A percentile compares a stretch with the other conserved stretches of the same genome.
These are phyloP conservation scores for Stephania yunnanensis DNA, from an alignment of 164 flowering plant species.

Conservation along the genomic window DNA sequence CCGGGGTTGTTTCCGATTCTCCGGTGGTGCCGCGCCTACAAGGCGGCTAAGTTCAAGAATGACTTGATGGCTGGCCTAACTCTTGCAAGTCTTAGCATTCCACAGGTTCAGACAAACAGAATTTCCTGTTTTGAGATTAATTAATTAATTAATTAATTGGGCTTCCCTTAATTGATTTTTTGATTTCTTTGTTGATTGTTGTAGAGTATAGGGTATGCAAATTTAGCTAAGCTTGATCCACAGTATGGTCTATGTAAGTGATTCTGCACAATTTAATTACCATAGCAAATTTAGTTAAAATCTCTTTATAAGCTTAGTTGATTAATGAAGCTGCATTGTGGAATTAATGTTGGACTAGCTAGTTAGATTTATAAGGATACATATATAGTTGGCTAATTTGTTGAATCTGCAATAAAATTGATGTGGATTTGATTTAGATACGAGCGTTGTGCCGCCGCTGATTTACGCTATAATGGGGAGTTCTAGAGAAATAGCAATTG, in stretches of 20 bases:
- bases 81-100: constrained; percentile 79
- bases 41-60: constrained; percentile 37
- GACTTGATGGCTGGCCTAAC: constrained; percentile 77
- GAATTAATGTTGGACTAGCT: not conserved
- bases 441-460: constrained; percentile 79
- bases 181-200: not conserved
- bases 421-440: constrained; percentile 35
- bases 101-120: constrained; percentile 45
- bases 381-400: not conserved
- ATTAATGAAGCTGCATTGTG: not conserved
- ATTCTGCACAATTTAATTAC: constrained; percentile 1
- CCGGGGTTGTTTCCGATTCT: constrained; percentile 59
- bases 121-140: not conserved
- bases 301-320: not conserved
- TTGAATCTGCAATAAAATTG: not conserved
- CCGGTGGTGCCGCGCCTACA: constrained; percentile 56
- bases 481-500: constrained; percentile 83
- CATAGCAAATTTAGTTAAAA: no score
- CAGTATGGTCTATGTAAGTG: constrained; percentile 91
- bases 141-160: no score
- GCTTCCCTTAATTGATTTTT: not conserved
- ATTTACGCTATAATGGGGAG: constrained; percentile 83
- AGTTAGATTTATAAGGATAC: not conserved
- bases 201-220: constrained; percentile 85
- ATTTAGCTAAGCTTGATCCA: constrained; percentile 80